These are phyloP conservation scores for Russula sp. DNA, from an alignment of 768 basidiomycete genomes.

Conservation along the genomic window DNA sequence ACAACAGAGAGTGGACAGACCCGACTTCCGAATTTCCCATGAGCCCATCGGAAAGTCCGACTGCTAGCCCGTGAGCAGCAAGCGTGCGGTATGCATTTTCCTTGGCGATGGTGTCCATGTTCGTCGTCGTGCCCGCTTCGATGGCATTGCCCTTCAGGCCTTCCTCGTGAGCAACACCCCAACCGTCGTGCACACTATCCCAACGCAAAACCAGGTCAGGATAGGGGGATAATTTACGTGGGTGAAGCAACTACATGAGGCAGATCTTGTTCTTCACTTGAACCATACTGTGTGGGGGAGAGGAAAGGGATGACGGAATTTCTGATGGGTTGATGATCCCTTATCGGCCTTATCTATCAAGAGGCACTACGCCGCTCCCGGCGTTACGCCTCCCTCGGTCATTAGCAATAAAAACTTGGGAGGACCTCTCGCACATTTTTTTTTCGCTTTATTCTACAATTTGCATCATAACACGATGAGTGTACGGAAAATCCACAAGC, in stretches of 20 bases:
- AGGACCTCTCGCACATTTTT: background rate
- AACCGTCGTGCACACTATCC: conserved; percentile 88
- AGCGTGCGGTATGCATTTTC: conserved; percentile 70
- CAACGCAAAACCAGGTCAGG: conserved; percentile 2
- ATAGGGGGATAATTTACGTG: background rate
- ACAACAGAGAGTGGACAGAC: conserved; percentile 44
- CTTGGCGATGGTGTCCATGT: conserved; percentile 86
- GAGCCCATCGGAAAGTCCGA: conserved; percentile 87
- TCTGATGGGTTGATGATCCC: background rate
- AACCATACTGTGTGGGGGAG: conserved; percentile 37
- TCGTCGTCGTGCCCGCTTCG: conserved; percentile 73
- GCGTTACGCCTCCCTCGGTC: background rate
- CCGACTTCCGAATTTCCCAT: conserved; percentile 99
- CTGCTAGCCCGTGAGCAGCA: conserved; percentile 85
- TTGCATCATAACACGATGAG: background rate
- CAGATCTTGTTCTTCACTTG: conserved; percentile 85
- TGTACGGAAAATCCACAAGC: background rate
- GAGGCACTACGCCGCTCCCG: background rate
- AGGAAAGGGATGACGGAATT: background rate
- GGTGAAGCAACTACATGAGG: conserved; percentile 56
- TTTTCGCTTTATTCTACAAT: background rate
- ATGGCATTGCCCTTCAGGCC: conserved; percentile 88
- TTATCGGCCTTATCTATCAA: too few relatives aligned
- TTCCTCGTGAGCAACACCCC: conserved; percentile 71
- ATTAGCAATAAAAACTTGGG: background rate